Evolutionary conservation across 352 stramenopile genomes (phyloP), one percentile per base, ranked within the genome.

Genomic region (Pythium aristosporum): DNA sequence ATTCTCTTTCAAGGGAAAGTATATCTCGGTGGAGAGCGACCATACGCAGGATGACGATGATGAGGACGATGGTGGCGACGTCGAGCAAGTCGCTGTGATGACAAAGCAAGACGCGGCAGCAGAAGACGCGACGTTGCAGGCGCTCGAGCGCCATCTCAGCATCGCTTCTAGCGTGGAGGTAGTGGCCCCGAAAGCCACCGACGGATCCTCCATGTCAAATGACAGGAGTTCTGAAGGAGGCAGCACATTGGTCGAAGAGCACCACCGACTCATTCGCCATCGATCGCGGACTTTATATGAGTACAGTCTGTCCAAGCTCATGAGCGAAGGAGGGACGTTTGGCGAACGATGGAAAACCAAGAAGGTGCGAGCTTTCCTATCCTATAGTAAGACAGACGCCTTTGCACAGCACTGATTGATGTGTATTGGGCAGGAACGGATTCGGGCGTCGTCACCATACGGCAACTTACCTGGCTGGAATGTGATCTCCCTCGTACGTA

Each of bases 321-420:
- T 92, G 15, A 73, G 66, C 2, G 79, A 85, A 39, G 75, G 67
- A 8, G 75, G 74, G 15, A 76, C 78, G 9, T 98, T 98, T 69
- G 93, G 95, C 23, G 96, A 99, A 65, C 87, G 89, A 54, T 98
- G 96, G 95, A 82, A 88, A n/a, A 85, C 91, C 25, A 98, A 98
- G 61, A 97, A 97, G 74, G 86, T 87, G 51, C 39, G 57, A 37
- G 21, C 48, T 23, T 47, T 28, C 51, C 6, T 37, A 49, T 5
- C 54, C 13, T 0, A 39, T 30, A 21, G 44, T 16, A 39, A 32
- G 15, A 18, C 28, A 32, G 15, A 18, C 28, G 9, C 16, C 9
- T 20, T 32, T 55, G 48, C 13, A 52, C 21, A 52, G 1, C 13
- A 25, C 48, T 55, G 46, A 52, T 5, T 42, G 2, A 12, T 21